Evolutionary conservation across 305 asterid species (phyloP), one percentile per base, ranked within the genome.

Genomic region (Ruellia speciosa): DNA sequence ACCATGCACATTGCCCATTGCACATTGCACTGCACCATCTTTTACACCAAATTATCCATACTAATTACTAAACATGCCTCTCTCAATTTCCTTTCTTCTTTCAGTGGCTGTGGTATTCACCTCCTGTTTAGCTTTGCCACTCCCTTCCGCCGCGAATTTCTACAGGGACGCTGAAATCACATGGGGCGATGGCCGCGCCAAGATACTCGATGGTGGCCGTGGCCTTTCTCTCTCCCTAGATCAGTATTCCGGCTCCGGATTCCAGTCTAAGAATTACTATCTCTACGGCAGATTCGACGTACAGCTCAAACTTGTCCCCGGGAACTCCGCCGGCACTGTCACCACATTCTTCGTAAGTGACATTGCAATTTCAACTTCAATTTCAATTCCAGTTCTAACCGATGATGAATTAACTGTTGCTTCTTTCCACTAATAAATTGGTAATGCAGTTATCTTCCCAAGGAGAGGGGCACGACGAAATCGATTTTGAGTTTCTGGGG

Each of bases 401-500:
- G n/a, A n/a, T n/a, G n/a, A n/a, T n/a, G n/a, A n/a, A n/a, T n/a
- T n/a, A n/a, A n/a, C n/a, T n/a, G n/a, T n/a, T n/a, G n/a, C n/a
- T n/a, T n/a, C n/a, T n/a, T n/a, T n/a, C n/a, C n/a, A n/a, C n/a
- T n/a, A n/a, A n/a, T n/a, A n/a, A n/a, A n/a, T n/a, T n/a, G n/a
- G n/a, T n/a, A n/a, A n/a, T n/a, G 28, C 65, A 75, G 81, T 37
- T 80, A 43, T 69, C 84, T 3, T 80, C 87, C 14, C 75, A 52
- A 66, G 78, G 81, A 34, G 54, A 66, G 14, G 71, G 51, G 9
- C 87, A 78, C 7, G 78, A 81, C 15, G 80, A 81, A 59, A 75
- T 81, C 5, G 87, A 81, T 55, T 81, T 78, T 2, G 84, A 78
- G 64, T 78, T 78, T 67, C 55, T 78, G 52, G 84, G 87, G 0